phyloP scores from a whole-genome alignment of 768 basidiomycete genomes.

The Mycena chlorophos region DNA sequence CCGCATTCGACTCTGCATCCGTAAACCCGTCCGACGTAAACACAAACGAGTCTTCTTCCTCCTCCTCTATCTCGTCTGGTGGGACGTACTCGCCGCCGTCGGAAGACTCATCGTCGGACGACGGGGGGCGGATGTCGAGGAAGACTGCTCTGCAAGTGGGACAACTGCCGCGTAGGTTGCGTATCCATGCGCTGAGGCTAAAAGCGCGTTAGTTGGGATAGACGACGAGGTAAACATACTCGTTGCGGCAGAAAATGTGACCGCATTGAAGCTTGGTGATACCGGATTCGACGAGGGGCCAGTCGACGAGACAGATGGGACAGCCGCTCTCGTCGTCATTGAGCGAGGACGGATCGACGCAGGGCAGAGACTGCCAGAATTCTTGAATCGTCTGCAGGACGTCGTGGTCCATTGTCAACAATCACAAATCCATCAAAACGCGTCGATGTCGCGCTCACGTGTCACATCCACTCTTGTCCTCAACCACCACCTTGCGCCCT shows the following conservation, averaged over 20 bases:
- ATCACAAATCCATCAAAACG: too few species aligned
- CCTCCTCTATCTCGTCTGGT: conserved; percentile 51
- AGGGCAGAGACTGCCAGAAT: conserved; percentile 46
- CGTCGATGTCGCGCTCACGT: too few species aligned
- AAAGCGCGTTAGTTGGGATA: conserved; percentile 1
- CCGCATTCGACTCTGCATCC: conserved; percentile 44
- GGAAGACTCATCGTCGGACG: conserved; percentile 64
- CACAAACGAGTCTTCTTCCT: conserved; percentile 40
- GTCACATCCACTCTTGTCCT: too few species aligned
- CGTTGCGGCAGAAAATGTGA: conserved; percentile 67
- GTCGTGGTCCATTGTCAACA: conserved; percentile 2
- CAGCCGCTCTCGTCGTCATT: conserved; percentile 51
- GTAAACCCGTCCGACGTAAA: conserved; percentile 34
- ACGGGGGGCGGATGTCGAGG: conserved; percentile 50
- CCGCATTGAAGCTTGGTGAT: conserved; percentile 64
- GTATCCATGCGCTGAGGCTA: conserved; percentile 71
- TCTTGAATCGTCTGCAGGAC: conserved; percentile 35
- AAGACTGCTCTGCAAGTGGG: conserved; percentile 66
- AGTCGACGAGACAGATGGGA: conserved; percentile 61
- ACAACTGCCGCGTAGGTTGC: conserved; percentile 63
- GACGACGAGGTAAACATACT: conserved; percentile 41
- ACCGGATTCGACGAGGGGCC: conserved; percentile 42
- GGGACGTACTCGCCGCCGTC: conserved; percentile 69
- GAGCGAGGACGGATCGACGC: conserved; percentile 39
- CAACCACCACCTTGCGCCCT: too few species aligned